Evolutionary conservation across 1,284 basidiomycete genomes (phyloP).

Genomic region (Fomitopsis schrenkii): DNA sequence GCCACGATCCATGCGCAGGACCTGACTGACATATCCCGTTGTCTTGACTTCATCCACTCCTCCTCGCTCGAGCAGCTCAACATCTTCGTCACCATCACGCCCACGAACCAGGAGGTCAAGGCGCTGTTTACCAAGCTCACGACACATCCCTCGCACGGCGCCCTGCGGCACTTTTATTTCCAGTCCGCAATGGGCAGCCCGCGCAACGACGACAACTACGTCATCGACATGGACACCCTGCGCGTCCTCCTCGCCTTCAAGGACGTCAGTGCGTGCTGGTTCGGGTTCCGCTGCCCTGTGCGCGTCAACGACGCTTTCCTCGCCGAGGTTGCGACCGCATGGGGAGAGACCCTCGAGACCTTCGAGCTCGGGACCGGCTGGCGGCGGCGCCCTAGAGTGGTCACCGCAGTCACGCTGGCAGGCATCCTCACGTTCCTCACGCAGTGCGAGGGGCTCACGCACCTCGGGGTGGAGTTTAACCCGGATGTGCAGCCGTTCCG

Average conservation of each 20-base stretch:
- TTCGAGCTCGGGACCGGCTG: slow-evolving; percentile 12
- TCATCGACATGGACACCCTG: slow-evolving; percentile 9
- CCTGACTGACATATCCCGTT: slow-evolving; percentile 2
- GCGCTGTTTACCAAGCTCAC: slow-evolving; percentile 9
- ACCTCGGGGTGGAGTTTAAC: slow-evolving; percentile 6
- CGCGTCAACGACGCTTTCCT: slow-evolving; percentile 2
- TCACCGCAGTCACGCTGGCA: slow-evolving; percentile 3
- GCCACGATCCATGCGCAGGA: slow-evolving; percentile 4
- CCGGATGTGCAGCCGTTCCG: slow-evolving; percentile 1
- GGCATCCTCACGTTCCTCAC: slow-evolving; percentile 7
- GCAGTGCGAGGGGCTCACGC: slow-evolving; percentile 2
- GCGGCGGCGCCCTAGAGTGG: neutral
- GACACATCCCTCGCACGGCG: neutral
- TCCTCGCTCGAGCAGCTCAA: slow-evolving; percentile 4
- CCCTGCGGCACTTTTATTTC: slow-evolving; percentile 5
- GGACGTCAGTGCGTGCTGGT: neutral
- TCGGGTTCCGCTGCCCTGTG: slow-evolving; percentile 1
- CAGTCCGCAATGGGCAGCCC: neutral
- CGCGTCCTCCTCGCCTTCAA: slow-evolving; percentile 9
- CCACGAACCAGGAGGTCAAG: slow-evolving; percentile 6
- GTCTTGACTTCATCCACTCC: slow-evolving; percentile 9
- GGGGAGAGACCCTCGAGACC: slow-evolving; percentile 4
- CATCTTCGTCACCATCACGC: slow-evolving; percentile 2
- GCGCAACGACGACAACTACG: neutral
- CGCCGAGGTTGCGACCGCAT: slow-evolving; percentile 6